These are phyloP conservation scores for Jaltomata sinuosa DNA, from an alignment of 257 asterid genomes.

Conservation along the genomic window DNA sequence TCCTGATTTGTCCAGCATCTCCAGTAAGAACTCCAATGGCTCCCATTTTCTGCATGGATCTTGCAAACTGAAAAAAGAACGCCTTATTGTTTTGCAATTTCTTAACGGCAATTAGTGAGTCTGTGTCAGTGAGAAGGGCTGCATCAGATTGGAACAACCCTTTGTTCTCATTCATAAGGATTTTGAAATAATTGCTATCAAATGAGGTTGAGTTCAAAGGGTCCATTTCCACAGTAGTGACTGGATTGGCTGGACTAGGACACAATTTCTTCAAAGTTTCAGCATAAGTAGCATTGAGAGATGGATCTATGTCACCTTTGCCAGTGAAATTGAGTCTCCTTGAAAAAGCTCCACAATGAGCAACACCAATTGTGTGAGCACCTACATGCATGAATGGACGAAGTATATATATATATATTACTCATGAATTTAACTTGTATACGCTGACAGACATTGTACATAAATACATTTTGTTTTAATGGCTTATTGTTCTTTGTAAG, in stretches of 20 bases:
- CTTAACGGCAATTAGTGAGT: slow-evolving; percentile 10
- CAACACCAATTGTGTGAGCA: slow-evolving; percentile 26
- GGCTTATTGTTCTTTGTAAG: background rate
- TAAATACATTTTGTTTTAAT: background rate
- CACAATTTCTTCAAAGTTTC: slow-evolving; percentile 13
- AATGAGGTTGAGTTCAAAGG: slow-evolving; percentile 31
- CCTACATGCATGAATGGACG: background rate
- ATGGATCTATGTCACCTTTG: slow-evolving; percentile 13
- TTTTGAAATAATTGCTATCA: slow-evolving; percentile 26
- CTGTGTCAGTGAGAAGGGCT: slow-evolving; percentile 23
- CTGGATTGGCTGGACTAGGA: slow-evolving; percentile 13
- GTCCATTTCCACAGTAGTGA: slow-evolving; percentile 36
- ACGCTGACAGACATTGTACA: background rate
- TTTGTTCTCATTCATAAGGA: slow-evolving; percentile 12
- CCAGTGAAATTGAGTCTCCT: slow-evolving; percentile 25
- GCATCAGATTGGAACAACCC: slow-evolving; percentile 51
- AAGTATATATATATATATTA: background rate
- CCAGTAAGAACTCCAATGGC: slow-evolving; percentile 29
- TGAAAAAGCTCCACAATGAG: slow-evolving; percentile 11
- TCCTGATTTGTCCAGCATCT: slow-evolving; percentile 33
- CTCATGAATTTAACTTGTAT: background rate
- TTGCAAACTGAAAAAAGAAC: slow-evolving; percentile 21
- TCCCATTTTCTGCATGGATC: slow-evolving; percentile 53
- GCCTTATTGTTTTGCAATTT: background rate
- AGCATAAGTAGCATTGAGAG: slow-evolving; percentile 11